A percentile compares a stretch with the other conserved stretches of the same genome.
Evolutionary conservation across 371 early-diverging fungal genomes (phyloP).

Genomic region (Zopfochytrium polystomum): DNA sequence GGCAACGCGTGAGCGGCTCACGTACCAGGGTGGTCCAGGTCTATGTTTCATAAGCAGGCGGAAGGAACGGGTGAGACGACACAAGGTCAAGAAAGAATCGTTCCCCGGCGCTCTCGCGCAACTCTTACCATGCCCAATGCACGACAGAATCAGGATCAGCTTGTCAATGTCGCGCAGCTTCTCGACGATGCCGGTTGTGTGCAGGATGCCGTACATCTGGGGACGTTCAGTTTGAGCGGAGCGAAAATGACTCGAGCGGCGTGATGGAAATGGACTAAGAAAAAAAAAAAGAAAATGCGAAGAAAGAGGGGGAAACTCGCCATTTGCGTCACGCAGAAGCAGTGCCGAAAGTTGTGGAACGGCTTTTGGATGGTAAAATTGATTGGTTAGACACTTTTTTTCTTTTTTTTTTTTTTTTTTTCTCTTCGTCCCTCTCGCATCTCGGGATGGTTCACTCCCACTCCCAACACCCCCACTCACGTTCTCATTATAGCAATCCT

Average conservation of each 20-base stretch:
- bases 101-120: too few relatives aligned
- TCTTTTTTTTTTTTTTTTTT: too few relatives aligned
- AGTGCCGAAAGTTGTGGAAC: constrained; percentile 55
- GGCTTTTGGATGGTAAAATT: constrained; percentile 16
- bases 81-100: not conserved
- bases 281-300: not conserved
- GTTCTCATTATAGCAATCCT: constrained; percentile 48
- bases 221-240: too few relatives aligned
- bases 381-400: too few relatives aligned
- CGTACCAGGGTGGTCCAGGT: constrained; percentile 28
- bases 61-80: too few relatives aligned
- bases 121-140: constrained; percentile 40
- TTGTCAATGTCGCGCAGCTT: constrained; percentile 42
- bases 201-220: constrained; percentile 46
- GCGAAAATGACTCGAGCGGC: not conserved
- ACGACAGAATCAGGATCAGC: constrained; percentile 35
- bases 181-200: constrained; percentile 30
- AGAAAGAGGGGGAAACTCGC: not conserved
- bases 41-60: constrained; percentile 1
- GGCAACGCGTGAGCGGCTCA: constrained; percentile 3
- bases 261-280: not conserved
- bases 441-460: not conserved
- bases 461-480: constrained; percentile 3
- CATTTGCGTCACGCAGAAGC: constrained; percentile 55
- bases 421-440: too few relatives aligned